Evolutionary conservation across 306 rosid genomes (phyloP).

Genomic region (Casuarina cunninghamiana): DNA sequence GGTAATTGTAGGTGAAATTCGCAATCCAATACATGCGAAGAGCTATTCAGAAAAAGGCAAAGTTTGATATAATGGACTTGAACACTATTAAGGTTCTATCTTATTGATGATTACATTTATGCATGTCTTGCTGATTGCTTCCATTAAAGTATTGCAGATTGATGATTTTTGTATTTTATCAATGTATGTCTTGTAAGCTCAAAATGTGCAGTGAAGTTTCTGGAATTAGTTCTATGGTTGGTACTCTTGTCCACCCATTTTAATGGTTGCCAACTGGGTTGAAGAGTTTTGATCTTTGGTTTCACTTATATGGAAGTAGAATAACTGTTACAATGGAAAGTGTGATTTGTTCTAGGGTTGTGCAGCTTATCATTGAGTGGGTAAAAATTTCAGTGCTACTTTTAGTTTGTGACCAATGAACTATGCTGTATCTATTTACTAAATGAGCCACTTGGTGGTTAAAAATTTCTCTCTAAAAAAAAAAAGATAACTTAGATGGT

Average conservation of each 20-base stretch:
- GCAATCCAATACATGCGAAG: constrained; percentile 94
- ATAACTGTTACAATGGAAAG: not conserved
- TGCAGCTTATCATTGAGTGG: constrained; percentile 1
- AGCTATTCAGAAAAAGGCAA: constrained; percentile 90
- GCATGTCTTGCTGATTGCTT: constrained; percentile 17
- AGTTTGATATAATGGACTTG: constrained; percentile 82
- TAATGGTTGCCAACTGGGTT: not conserved
- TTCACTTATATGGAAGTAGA: not conserved
- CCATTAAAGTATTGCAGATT: constrained; percentile 1
- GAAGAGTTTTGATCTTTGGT: not conserved
- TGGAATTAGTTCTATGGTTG: not conserved
- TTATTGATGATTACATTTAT: not conserved
- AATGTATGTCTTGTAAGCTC: not conserved
- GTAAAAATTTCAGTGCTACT: constrained; percentile 3
- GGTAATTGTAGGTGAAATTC: constrained; percentile 65
- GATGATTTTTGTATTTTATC: not conserved
- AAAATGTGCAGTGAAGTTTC: not conserved
- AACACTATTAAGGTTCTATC: constrained; percentile 72
- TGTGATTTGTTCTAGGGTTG: not conserved
- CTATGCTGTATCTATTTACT: not conserved
- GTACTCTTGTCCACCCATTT: not conserved
- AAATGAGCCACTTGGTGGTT: not conserved
- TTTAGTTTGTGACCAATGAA: constrained; percentile 8
- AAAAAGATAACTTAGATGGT: not conserved
- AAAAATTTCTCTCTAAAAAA: not conserved